These are phyloP conservation scores for Rhododendron williamsianum DNA, from an alignment of 148 eudicot species.

Conservation along the genomic window DNA sequence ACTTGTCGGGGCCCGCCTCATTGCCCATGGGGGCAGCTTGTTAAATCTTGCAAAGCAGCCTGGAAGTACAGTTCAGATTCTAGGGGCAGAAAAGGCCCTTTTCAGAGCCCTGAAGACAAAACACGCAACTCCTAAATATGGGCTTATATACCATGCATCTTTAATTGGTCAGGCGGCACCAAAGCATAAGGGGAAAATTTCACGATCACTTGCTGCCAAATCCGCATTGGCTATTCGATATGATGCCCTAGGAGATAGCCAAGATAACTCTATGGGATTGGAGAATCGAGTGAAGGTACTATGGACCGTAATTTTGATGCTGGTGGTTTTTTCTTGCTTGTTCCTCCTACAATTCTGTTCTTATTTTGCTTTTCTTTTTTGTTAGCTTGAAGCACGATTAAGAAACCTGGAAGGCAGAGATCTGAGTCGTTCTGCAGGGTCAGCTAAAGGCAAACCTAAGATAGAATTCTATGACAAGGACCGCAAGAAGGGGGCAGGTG, in stretches of 20 bases:
- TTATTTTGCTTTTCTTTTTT: neutral
- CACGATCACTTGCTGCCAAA: constrained; percentile 93
- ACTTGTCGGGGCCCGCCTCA: constrained; percentile 95
- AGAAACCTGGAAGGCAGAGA: constrained; percentile 89
- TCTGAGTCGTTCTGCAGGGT: constrained; percentile 75
- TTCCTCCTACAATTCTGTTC: neutral
- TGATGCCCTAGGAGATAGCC: constrained; percentile 87
- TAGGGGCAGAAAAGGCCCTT: constrained; percentile 96
- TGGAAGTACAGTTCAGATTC: constrained; percentile 95
- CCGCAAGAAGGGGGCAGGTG: constrained; percentile 73
- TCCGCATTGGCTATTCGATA: constrained; percentile 79
- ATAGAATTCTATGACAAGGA: constrained; percentile 88
- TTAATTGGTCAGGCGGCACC: constrained; percentile 97
- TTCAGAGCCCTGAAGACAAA: constrained; percentile 95
- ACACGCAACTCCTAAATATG: constrained; percentile 95
- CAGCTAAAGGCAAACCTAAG: constrained; percentile 93
- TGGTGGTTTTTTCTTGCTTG: neutral
- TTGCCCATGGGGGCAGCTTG: constrained; percentile 94
- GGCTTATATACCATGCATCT: constrained; percentile 92
- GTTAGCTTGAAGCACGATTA: constrained; percentile 80
- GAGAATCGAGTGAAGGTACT: constrained; percentile 72
- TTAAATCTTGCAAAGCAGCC: constrained; percentile 95
- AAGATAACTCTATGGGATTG: constrained; percentile 86
- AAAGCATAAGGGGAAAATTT: constrained; percentile 84
- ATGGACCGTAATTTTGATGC: neutral